A percentile compares a stretch with the other conserved stretches of the same genome.
These are phyloP conservation scores for Crithidia fasciculata DNA, from an alignment of 208 protist species.

Conservation along the genomic window DNA sequence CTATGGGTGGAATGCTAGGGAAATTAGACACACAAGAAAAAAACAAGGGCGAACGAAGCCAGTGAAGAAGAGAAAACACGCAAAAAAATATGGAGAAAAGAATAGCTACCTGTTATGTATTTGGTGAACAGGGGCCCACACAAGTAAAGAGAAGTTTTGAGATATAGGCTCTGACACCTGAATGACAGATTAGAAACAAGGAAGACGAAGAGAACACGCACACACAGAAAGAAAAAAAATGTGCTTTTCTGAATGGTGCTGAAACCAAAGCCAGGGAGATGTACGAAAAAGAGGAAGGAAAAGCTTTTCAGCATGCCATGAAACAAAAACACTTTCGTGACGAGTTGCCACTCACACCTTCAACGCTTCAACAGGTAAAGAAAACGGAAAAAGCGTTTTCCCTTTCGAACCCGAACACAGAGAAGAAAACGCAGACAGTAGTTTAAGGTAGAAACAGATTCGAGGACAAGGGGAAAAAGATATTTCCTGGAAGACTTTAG, in stretches of 20 bases:
- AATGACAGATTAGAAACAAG: background rate
- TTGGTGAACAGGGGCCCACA: background rate
- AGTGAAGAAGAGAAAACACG: background rate
- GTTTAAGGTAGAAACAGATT: background rate
- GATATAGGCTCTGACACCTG: background rate
- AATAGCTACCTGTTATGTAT: conserved; percentile 7
- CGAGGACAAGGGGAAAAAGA: background rate
- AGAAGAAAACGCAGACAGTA: conserved; percentile 1
- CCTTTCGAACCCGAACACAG: background rate
- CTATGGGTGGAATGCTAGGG: conserved; percentile 14
- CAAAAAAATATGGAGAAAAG: background rate
- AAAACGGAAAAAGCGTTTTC: background rate
- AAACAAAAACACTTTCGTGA: no score
- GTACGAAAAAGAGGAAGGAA: no score
- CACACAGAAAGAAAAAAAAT: conserved; percentile 1
- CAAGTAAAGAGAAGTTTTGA: background rate
- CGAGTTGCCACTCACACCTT: no score
- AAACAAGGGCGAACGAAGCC: no score
- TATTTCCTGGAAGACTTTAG: conserved; percentile 21
- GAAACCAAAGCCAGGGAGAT: no score
- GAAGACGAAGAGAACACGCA: background rate
- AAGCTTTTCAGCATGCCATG: no score
- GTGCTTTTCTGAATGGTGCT: no score
- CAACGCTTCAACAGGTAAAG: background rate
- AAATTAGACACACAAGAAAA: background rate